Evolutionary conservation across 495 filamentous ascomycete genomes (phyloP).

Genomic region (Clavariopsis aquatica): DNA sequence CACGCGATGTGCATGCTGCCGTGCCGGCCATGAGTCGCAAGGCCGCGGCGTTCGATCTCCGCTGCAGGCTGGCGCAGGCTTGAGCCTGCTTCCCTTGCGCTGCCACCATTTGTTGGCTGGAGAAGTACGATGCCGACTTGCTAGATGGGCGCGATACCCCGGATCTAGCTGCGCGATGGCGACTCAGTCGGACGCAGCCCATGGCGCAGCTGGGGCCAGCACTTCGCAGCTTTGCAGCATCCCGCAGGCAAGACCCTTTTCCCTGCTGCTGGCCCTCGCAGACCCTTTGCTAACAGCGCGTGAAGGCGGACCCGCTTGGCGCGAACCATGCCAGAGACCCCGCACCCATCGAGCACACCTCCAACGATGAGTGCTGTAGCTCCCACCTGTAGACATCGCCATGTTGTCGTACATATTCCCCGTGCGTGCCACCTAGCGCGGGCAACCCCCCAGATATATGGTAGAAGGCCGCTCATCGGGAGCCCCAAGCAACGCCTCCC

Average conservation of each 20-base stretch:
- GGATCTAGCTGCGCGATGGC: conserved; percentile 1
- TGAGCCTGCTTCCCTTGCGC: too few species aligned
- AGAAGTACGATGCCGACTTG: too few species aligned
- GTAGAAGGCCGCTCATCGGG: neutral
- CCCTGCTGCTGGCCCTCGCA: too few species aligned
- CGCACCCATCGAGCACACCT: conserved; percentile 10
- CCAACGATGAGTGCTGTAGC: neutral
- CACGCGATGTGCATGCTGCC: conserved; percentile 7
- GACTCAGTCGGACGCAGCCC: conserved; percentile 13
- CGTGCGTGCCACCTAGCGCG: neutral
- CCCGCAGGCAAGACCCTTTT: neutral
- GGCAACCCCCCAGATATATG: neutral
- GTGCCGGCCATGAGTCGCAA: conserved; percentile 6
- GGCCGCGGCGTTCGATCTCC: too few species aligned
- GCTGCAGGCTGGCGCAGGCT: too few species aligned
- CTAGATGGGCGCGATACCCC: conserved; percentile 11
- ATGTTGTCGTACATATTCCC: conserved; percentile 23
- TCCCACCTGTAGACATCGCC: neutral
- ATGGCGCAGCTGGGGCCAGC: conserved; percentile 1
- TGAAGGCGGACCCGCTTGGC: conserved; percentile 19
- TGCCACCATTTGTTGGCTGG: too few species aligned
- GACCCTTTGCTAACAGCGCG: conserved; percentile 7
- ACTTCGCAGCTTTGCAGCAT: neutral
- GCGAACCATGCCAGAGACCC: conserved; percentile 20
- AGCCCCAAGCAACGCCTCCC: neutral